phyloP scores from a whole-genome alignment of 2,329 filamentous ascomycete genomes.

The Pseudogymnoascus sp. region DNA sequence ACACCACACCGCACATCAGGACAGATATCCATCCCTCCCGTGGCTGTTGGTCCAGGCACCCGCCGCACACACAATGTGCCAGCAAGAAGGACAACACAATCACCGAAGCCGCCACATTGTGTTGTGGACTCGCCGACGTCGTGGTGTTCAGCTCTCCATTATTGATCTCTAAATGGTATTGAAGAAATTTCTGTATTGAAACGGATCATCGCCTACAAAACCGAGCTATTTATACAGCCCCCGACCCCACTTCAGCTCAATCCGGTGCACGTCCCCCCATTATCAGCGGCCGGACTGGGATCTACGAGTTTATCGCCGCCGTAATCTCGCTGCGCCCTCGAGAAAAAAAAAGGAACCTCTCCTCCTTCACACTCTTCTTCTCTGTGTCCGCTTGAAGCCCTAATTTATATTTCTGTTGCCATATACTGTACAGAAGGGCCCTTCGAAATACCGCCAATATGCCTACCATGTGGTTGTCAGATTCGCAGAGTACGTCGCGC shows the following conservation, averaged over 20 bases:
- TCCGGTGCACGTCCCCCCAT: conserved; percentile 8
- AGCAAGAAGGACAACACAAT: background rate
- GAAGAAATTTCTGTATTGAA: conserved; percentile 9
- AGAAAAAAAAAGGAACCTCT: background rate
- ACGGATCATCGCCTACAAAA: conserved; percentile 2
- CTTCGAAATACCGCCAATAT: conserved; percentile 23
- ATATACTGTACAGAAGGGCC: background rate
- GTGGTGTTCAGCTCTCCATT: background rate
- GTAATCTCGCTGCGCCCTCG: conserved; percentile 10
- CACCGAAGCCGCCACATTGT: background rate
- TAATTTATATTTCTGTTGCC: background rate
- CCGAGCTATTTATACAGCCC: conserved; percentile 1
- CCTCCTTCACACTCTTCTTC: background rate
- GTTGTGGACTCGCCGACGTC: background rate
- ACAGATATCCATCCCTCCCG: conserved; percentile 3
- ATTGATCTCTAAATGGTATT: background rate
- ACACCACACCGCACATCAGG: background rate
- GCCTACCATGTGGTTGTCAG: conserved; percentile 82
- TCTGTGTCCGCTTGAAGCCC: background rate
- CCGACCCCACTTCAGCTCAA: conserved; percentile 7
- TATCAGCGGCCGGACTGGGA: conserved; percentile 1
- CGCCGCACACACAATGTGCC: background rate
- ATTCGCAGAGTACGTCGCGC: conserved; percentile 74
- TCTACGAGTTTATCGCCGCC: conserved; percentile 4
- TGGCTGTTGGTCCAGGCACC: background rate